Evolutionary conservation across 2,329 filamentous ascomycete species (phyloP).

Genomic region (Alternaria postmessia): DNA sequence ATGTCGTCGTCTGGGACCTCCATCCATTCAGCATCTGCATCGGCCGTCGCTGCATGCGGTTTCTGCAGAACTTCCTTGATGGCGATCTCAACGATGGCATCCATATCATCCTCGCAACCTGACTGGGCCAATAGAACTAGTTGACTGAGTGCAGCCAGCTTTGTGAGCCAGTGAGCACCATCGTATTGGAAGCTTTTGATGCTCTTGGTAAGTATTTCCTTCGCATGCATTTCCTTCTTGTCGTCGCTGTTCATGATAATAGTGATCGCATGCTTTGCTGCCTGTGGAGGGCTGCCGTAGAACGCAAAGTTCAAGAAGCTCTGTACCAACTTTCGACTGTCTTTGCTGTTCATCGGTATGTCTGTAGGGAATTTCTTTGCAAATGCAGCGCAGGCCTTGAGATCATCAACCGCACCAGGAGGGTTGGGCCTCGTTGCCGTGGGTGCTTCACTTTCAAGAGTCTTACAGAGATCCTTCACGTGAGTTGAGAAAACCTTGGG

Average conservation of each 20-base stretch:
- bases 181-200: conserved; percentile 78
- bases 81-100: conserved; percentile 80
- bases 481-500: conserved; percentile 93
- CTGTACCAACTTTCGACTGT: conserved; percentile 81
- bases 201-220: conserved; percentile 79
- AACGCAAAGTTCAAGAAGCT: conserved; percentile 84
- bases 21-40: conserved; percentile 62
- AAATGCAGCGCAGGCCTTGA: conserved; percentile 94
- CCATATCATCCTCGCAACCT: conserved; percentile 72
- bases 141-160: conserved; percentile 74
- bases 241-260: conserved; percentile 82
- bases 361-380: conserved; percentile 85
- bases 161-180: conserved; percentile 75
- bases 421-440: conserved; percentile 73
- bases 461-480: conserved; percentile 87
- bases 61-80: conserved; percentile 77
- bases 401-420: conserved; percentile 79
- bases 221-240: conserved; percentile 83
- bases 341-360: conserved; percentile 65
- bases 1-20: conserved; percentile 79
- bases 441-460: conserved; percentile 82
- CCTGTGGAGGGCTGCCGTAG: conserved; percentile 79
- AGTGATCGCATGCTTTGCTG: conserved; percentile 92
- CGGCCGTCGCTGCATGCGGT: conserved; percentile 63
- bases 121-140: conserved; percentile 78